phyloP scores from a whole-genome alignment of 1,139 yeast species.

The Scheffersomyces illinoinensis region DNA sequence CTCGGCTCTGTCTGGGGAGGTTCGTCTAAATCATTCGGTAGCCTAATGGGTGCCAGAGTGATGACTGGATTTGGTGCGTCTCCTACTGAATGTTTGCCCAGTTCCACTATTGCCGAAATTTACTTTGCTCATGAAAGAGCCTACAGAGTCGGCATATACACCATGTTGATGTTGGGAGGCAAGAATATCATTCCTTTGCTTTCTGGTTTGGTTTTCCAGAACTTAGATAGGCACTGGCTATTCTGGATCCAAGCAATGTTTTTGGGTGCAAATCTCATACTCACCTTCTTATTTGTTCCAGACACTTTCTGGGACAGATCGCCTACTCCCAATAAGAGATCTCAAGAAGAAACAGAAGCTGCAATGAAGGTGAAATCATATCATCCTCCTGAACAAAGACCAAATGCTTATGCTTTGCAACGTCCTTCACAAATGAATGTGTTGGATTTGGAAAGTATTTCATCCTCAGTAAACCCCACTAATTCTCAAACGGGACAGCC shows the following conservation, averaged over 20 bases:
- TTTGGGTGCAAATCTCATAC: constrained; percentile 45
- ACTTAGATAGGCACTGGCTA: constrained; percentile 58
- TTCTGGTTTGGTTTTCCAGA: constrained; percentile 53
- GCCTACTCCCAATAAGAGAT: constrained; percentile 51
- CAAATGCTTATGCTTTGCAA: constrained; percentile 34
- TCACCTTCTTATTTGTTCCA: constrained; percentile 58
- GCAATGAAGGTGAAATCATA: constrained; percentile 44
- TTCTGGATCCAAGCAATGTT: constrained; percentile 61
- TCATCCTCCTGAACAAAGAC: constrained; percentile 29
- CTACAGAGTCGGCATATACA: constrained; percentile 61
- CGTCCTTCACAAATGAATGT: constrained; percentile 18
- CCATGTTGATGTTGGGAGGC: constrained; percentile 62
- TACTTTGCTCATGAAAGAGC: constrained; percentile 69
- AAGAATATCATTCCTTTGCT: constrained; percentile 60
- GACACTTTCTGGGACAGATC: constrained; percentile 67
- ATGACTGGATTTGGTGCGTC: constrained; percentile 61
- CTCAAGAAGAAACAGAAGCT: constrained; percentile 48
- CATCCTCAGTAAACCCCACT: constrained; percentile 17
- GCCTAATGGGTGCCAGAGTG: constrained; percentile 58
- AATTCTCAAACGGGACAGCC: constrained; percentile 10
- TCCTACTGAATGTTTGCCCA: constrained; percentile 63
- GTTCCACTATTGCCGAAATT: constrained; percentile 63
- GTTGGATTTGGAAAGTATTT: constrained; percentile 18
- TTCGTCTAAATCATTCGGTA: constrained; percentile 46
- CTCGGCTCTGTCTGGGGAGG: constrained; percentile 61